Percentiles rank a stretch among this genome's conserved stretches.
phyloP scores from a whole-genome alignment of 2,329 filamentous ascomycete genomes.

The Gaeumannomyces sp. region DNA sequence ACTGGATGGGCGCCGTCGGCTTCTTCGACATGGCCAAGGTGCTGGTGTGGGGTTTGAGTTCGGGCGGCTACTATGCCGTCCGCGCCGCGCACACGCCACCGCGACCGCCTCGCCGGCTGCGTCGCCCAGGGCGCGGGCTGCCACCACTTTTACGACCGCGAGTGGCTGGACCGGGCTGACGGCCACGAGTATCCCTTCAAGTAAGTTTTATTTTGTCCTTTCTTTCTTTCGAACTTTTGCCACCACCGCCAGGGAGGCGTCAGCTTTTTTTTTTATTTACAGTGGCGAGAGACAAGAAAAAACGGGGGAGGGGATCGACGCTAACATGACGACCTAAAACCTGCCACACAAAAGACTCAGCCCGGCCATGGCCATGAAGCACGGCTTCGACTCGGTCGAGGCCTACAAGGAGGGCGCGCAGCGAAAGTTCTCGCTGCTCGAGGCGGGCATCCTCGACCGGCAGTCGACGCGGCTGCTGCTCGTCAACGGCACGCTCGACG shows the following conservation, averaged over 20 bases:
- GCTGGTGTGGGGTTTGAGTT: constrained; percentile 58
- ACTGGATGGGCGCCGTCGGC: constrained; percentile 46
- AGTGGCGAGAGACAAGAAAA: background rate
- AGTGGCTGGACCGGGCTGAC: constrained; percentile 56
- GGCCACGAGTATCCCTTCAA: constrained; percentile 61
- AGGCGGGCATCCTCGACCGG: constrained; percentile 49
- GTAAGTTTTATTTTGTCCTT: constrained; percentile 24
- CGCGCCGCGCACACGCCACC: constrained; percentile 64
- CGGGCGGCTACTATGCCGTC: constrained; percentile 63
- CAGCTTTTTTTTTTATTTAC: too few species aligned
- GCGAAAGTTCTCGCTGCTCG: constrained; percentile 56
- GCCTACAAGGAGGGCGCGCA: constrained; percentile 49
- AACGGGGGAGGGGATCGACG: background rate
- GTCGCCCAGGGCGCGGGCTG: constrained; percentile 59
- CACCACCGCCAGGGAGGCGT: background rate
- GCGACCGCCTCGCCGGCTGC: constrained; percentile 41
- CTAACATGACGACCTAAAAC: constrained; percentile 8
- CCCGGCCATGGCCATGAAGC: constrained; percentile 53
- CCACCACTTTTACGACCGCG: constrained; percentile 53
- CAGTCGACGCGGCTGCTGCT: constrained; percentile 52
- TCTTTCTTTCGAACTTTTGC: background rate
- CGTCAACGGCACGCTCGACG: constrained; percentile 57
- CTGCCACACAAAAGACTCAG: constrained; percentile 35
- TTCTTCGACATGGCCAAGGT: constrained; percentile 51
- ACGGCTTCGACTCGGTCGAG: constrained; percentile 51